Evolutionary conservation across 345 rosid genomes (phyloP), one percentile per base, ranked within the genome.

Genomic region (Laguncularia racemosa): DNA sequence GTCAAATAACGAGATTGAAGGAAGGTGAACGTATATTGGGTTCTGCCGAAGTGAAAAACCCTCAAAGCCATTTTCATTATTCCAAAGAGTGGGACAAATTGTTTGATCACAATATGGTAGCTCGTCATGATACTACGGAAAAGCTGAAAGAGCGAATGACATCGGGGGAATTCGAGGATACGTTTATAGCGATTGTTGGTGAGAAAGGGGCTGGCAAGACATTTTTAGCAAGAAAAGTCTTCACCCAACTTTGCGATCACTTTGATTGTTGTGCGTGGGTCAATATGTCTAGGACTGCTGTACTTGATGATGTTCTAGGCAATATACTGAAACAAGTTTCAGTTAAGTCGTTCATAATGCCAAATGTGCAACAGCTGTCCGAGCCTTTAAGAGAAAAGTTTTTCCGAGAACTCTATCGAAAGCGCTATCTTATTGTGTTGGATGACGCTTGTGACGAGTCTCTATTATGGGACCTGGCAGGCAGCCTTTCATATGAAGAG

Each of bases 151-250:
- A 33, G 9, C 11, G 40, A 1, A 33, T 33, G 40, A 1, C 40
- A 33, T 9, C 9, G 40, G 11, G 7, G 7, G 40, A 33, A 33
- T 6, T 6, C 4, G 4, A 0, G 40, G n/a, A n/a, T n/a, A n/a
- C n/a, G n/a, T n/a, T n/a, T 1, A 6, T 33, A 2, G 44, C 14
- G 4, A 38, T 70, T 23, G 13, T 15, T n/a, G 74, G 74, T 0
- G 38, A 50, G 47, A 16, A 21, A 40, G 74, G 70, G 2, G 13
- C n/a, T 6, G 73, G 73, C 20, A 69, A 69, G 65, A 63, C 68
- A 7, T 48, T 16, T 50, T 56, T 69, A 8, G 65, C 59, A 5
- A 54, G 58, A 53, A 14, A 49, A 16, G 13, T 68, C 38, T 57
- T 38, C 46, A 53, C 59, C 26, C 16, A 13, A 15, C 11, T 44